Conservation (phyloP, 148 eudicot genomes). For the Vaccinium darrowii region DNA sequence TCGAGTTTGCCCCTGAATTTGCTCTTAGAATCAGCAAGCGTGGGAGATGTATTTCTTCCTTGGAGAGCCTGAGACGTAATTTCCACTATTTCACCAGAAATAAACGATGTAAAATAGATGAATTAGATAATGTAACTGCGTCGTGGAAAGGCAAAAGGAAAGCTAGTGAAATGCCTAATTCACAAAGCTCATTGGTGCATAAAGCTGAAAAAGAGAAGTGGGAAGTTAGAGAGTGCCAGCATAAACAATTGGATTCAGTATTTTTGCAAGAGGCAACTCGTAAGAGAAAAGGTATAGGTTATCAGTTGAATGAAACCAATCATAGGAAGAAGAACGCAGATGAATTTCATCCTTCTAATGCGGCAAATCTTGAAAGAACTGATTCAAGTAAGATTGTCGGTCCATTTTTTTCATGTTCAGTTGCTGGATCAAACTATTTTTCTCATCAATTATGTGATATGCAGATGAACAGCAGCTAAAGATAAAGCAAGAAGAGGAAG, state of each 20-base stretch:
- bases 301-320: background rate
- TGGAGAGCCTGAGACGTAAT: background rate
- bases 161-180: conserved; percentile 6
- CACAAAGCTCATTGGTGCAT: background rate
- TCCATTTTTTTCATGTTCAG: background rate
- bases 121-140: background rate
- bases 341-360: background rate
- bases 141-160: background rate
- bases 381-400: background rate
- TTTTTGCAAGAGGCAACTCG: background rate
- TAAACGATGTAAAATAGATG: background rate
- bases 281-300: background rate
- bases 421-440: background rate
- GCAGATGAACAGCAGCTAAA: background rate
- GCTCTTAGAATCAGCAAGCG: background rate
- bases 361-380: background rate
- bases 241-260: background rate
- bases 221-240: background rate
- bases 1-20: conserved; percentile 11
- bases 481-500: background rate
- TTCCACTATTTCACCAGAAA: conserved; percentile 3
- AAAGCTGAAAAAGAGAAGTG: background rate
- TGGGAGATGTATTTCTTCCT: conserved; percentile 2
- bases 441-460: background rate
- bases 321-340: background rate